Conservation (phyloP, 169 alveolate species). For the Perkinsus chesapeaki region DNA sequence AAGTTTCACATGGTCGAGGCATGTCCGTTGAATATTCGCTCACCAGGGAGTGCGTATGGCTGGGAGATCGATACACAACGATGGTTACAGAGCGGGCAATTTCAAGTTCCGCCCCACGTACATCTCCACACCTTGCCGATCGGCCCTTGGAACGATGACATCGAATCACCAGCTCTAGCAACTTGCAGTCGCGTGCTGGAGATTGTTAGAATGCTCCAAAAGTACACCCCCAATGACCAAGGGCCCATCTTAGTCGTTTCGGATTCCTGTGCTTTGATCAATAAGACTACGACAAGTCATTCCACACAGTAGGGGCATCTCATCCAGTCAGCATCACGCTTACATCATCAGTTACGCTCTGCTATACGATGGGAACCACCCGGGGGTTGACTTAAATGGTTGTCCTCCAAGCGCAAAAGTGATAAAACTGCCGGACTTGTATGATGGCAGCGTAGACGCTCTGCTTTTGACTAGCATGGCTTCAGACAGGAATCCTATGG, state of each 20-base stretch:
- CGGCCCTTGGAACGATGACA: neutral
- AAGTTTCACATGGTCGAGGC: neutral
- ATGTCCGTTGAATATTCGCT: neutral
- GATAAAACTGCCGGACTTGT: neutral
- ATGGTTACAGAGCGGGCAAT: neutral
- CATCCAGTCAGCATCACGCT: too few relatives aligned
- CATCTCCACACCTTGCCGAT: neutral
- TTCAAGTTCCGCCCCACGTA: neutral
- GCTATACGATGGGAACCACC: neutral
- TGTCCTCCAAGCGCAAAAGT: neutral
- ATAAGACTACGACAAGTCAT: too few relatives aligned
- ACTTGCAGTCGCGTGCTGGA: neutral
- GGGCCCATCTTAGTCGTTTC: neutral
- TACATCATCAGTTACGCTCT: neutral
- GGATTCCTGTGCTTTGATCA: neutral
- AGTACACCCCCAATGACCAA: neutral
- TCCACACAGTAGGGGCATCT: too few relatives aligned
- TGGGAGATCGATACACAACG: neutral
- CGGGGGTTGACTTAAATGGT: neutral
- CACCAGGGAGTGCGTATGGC: neutral
- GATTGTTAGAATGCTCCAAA: neutral
- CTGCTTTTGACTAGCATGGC: neutral
- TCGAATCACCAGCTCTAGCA: neutral
- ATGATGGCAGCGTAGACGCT: neutral
- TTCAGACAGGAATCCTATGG: neutral